phyloP scores from a whole-genome alignment of 2,329 filamentous ascomycete genomes.

The Pseudovirgaria hyperparasitica region DNA sequence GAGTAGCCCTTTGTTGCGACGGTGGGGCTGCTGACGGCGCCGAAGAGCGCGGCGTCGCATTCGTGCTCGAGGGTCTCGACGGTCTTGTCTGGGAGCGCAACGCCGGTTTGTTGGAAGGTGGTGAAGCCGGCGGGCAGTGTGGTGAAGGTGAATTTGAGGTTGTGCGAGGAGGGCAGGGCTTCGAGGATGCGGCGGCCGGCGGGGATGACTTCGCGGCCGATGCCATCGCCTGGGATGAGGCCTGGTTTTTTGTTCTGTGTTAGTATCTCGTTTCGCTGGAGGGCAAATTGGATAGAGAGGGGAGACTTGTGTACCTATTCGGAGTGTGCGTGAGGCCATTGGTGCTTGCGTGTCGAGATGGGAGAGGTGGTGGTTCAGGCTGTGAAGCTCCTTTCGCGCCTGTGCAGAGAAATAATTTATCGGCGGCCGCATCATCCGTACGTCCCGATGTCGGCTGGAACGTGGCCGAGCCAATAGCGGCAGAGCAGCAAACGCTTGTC shows the following conservation, averaged over 20 bases:
- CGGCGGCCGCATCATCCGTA: too few relatives aligned
- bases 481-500: too few relatives aligned
- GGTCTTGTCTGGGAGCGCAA: conserved; percentile 78
- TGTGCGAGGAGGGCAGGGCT: conserved; percentile 79
- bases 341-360: conserved; percentile 2
- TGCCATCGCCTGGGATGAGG: conserved; percentile 95
- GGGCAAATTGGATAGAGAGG: background rate
- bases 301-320: conserved; percentile 5
- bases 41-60: conserved; percentile 93
- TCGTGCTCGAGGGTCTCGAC: conserved; percentile 79
- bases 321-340: conserved; percentile 7
- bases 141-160: conserved; percentile 87
- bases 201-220: conserved; percentile 96
- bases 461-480: too few relatives aligned
- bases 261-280: too few relatives aligned
- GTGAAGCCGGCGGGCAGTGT: conserved; percentile 89
- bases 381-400: too few relatives aligned
- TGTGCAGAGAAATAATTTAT: too few relatives aligned
- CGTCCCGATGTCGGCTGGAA: too few relatives aligned
- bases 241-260: conserved; percentile 39
- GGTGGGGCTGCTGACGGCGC: conserved; percentile 82
- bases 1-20: conserved; percentile 90
- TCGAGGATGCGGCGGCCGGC: conserved; percentile 84
- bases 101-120: conserved; percentile 81
- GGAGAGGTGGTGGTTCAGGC: conserved; percentile 1